phyloP scores from a whole-genome alignment of 1,139 yeast species.

The Sugiyamaella japonica region DNA sequence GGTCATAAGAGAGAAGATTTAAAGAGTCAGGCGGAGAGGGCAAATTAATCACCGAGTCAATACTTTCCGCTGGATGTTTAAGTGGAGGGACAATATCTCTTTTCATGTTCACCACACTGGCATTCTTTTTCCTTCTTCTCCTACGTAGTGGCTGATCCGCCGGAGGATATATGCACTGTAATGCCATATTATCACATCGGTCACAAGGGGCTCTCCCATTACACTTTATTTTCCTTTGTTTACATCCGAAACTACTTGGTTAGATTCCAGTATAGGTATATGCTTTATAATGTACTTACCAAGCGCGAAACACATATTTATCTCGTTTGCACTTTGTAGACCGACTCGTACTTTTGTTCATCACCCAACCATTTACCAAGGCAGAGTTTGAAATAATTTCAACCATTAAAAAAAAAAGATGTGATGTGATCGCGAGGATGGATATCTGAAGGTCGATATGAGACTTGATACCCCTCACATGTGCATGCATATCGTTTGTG shows the following conservation, averaged over 20 bases:
- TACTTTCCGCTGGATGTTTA: not conserved
- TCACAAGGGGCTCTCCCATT: slow-evolving; percentile 25
- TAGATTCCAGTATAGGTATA: too few relatives aligned
- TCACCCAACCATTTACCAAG: not conserved
- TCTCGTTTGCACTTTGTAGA: slow-evolving; percentile 19
- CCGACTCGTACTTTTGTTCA: not conserved
- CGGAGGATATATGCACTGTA: slow-evolving; percentile 22
- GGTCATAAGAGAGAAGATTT: not conserved
- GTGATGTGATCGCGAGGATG: too few relatives aligned
- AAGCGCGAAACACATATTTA: slow-evolving; percentile 27
- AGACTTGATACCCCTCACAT: too few relatives aligned
- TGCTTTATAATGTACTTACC: slow-evolving; percentile 17
- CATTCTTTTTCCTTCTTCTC: slow-evolving; percentile 7
- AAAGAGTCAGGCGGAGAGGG: slow-evolving; percentile 1
- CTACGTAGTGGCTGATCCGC: slow-evolving; percentile 7
- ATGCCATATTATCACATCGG: slow-evolving; percentile 20
- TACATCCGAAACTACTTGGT: slow-evolving; percentile 23
- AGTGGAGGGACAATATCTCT: not conserved
- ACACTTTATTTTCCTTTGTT: slow-evolving; percentile 26
- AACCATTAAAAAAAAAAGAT: not conserved
- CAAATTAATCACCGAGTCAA: not conserved
- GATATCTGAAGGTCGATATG: too few relatives aligned
- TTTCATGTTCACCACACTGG: not conserved
- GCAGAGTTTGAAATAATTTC: not conserved
- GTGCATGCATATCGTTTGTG: too few relatives aligned